These are phyloP conservation scores for Abelmoschus esculentus DNA, from an alignment of 345 rosid species.

Conservation along the genomic window DNA sequence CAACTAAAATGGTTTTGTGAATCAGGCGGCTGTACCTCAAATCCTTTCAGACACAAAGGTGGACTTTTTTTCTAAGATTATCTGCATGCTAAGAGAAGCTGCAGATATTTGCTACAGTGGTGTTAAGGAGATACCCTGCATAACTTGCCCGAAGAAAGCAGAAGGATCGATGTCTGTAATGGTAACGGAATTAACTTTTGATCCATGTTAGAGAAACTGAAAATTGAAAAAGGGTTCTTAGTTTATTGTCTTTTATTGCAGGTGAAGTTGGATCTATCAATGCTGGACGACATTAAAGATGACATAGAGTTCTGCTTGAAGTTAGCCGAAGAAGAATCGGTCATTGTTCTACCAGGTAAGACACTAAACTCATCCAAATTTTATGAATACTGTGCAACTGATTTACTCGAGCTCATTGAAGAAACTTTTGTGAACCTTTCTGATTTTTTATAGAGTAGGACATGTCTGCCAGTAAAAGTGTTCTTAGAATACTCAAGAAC, in stretches of 20 bases:
- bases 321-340: constrained; percentile 34
- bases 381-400: no score
- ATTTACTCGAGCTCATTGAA: no score
- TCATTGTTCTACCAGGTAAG: constrained; percentile 32
- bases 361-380: not conserved
- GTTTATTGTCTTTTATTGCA: not conserved
- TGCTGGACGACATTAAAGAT: constrained; percentile 28
- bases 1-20: not conserved
- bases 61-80: constrained; percentile 47
- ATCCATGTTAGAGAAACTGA: not conserved
- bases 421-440: no score
- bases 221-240: not conserved
- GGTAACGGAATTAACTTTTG: constrained; percentile 25
- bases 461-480: no score
- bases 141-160: constrained; percentile 52
- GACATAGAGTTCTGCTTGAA: constrained; percentile 32
- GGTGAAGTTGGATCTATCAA: constrained; percentile 25
- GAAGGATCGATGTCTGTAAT: constrained; percentile 58
- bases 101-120: constrained; percentile 39
- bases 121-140: constrained; percentile 51
- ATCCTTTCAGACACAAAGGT: constrained; percentile 50
- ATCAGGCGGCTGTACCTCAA: constrained; percentile 57
- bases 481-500: no score
- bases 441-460: no score
- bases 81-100: constrained; percentile 30